Percentiles rank a stretch among this genome's conserved stretches.
phyloP scores from a whole-genome alignment of 2,329 filamentous ascomycete genomes.

The Aspergillus clavatus region DNA sequence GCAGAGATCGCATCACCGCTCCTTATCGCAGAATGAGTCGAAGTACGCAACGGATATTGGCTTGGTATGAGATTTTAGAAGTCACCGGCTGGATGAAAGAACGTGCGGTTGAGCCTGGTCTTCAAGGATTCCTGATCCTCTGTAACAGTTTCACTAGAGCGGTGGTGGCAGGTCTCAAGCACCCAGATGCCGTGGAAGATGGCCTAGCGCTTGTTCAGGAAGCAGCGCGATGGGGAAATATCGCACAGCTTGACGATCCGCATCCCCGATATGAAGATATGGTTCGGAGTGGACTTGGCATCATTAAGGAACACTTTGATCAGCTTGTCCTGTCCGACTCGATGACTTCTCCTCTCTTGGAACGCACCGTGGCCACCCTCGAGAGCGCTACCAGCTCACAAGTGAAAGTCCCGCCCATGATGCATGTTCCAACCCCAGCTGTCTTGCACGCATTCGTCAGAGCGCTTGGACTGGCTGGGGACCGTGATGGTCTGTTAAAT shows the following conservation, averaged over 20 bases:
- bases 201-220: conserved; percentile 23
- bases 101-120: conserved; percentile 26
- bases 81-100: conserved; percentile 33
- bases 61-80: conserved; percentile 35
- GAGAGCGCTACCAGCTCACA: conserved; percentile 10
- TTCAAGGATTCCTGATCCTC: conserved; percentile 32
- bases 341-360: conserved; percentile 18
- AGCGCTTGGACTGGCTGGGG: conserved; percentile 37
- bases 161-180: conserved; percentile 28
- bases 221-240: conserved; percentile 8
- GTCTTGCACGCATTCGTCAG: conserved; percentile 41
- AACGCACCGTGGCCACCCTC: conserved; percentile 13
- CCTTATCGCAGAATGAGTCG: conserved; percentile 16
- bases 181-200: conserved; percentile 24
- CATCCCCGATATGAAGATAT: conserved; percentile 24
- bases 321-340: conserved; percentile 29
- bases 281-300: conserved; percentile 25
- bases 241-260: conserved; percentile 3
- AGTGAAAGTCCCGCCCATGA: conserved; percentile 25
- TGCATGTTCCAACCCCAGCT: conserved; percentile 36
- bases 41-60: conserved; percentile 29
- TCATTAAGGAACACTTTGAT: conserved; percentile 36
- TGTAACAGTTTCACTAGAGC: conserved; percentile 35
- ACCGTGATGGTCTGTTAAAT: conserved; percentile 37
- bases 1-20: conserved; percentile 17